Evolutionary conservation across 1,284 basidiomycete genomes (phyloP), one percentile per base, ranked within the genome.

Genomic region (Mycosarcoma maydis): DNA sequence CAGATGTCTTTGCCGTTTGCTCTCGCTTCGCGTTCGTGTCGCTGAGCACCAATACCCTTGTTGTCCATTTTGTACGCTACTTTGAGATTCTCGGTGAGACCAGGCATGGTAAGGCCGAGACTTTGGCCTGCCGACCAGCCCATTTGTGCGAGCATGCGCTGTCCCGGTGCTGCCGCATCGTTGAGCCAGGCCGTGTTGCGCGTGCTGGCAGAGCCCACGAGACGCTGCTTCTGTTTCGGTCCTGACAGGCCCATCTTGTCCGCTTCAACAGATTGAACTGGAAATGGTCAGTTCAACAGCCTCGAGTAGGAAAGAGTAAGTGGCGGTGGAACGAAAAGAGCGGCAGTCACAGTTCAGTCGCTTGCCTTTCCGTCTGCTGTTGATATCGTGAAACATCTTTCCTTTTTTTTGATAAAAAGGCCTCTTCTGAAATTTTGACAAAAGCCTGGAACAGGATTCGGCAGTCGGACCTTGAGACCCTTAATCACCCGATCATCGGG

Each of bases 31-130:
- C 69, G 59, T 52, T 81, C 78, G 41, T 75, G 69, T 34, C 80
- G 61, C 19, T 70, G 61, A 9, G 75, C 76, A 33, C 80, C 80
- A 33, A 81, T 79, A 14, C 80, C 80, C 51, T 78, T 80, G 55
- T 79, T 81, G 64, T 81, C 80, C 47, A 81, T 62, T 52, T 81
- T 81, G 59, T 76, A 72, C 5, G 75, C 61, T 11, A 77, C 74
- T 33, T 75, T 60, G 40, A 81, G 67, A 38, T 78, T 73, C 36
- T 67, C 70, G 14, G 73, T 66, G n/a, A 73, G 64, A 22, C 79
- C 78, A 32, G 68, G 60, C 58, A 65, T 59, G 38, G 54, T 56
- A 26, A 61, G 57, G 16, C 80, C 80, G 9, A 81, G 72, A 33
- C 76, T 75, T 36, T 76, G 66, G 33, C 80, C 80, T 6, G 71